These are phyloP conservation scores for Pilasporangium apinafurcum DNA, from an alignment of 352 stramenopile genomes.

Conservation along the genomic window DNA sequence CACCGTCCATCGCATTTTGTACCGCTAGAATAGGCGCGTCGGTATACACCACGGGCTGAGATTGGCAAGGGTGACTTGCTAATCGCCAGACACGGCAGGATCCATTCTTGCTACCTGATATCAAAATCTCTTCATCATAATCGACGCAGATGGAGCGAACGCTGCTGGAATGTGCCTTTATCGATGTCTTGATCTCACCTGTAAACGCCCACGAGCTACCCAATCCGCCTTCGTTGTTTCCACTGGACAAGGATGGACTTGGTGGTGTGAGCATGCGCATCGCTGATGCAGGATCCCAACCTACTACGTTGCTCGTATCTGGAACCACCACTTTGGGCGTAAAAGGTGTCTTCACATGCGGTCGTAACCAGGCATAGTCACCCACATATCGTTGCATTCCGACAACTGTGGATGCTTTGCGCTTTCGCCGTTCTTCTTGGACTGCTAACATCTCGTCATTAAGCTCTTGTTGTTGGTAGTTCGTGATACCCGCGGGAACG, in stretches of 20 bases:
- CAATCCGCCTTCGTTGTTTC: conserved; percentile 1
- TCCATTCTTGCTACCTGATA: conserved; percentile 71
- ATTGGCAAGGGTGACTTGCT: conserved; percentile 28
- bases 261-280: no score
- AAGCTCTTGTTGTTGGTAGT: conserved; percentile 35
- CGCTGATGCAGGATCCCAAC: no score
- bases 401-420: not conserved
- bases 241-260: not conserved
- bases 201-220: conserved; percentile 18
- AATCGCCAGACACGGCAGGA: conserved; percentile 69
- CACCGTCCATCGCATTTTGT: conserved; percentile 17
- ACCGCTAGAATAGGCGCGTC: conserved; percentile 15
- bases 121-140: conserved; percentile 44
- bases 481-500: conserved; percentile 29
- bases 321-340: not conserved
- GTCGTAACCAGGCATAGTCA: conserved; percentile 24
- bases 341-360: conserved; percentile 13
- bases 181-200: conserved; percentile 40
- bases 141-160: conserved; percentile 52
- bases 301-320: not conserved
- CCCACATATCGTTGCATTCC: not conserved
- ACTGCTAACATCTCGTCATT: conserved; percentile 44
- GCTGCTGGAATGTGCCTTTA: conserved; percentile 60
- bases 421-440: conserved; percentile 46
- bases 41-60: conserved; percentile 16